Percentiles rank a stretch among this genome's conserved stretches.
These are phyloP conservation scores for Yarrowia phangngaensis DNA, from an alignment of 805 yeast species.

Conservation along the genomic window DNA sequence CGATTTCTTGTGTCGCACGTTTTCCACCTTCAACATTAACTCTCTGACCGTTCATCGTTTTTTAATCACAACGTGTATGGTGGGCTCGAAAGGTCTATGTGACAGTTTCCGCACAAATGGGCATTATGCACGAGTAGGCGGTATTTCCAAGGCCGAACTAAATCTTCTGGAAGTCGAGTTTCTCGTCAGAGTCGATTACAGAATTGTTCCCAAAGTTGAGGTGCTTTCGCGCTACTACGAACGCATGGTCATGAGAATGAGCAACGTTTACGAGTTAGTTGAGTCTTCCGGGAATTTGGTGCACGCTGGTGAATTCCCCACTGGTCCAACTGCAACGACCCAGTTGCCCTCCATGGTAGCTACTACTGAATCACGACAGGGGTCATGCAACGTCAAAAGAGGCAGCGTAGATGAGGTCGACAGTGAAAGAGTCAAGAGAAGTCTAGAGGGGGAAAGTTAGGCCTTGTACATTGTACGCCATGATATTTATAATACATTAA, in stretches of 20 bases:
- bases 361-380: constrained; percentile 2
- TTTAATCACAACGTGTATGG: constrained; percentile 81
- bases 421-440: constrained; percentile 10
- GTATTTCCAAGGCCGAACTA: constrained; percentile 75
- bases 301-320: constrained; percentile 2
- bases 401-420: constrained; percentile 18
- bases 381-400: constrained; percentile 14
- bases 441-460: constrained; percentile 21
- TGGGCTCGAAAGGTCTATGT: constrained; percentile 86
- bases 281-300: constrained; percentile 2
- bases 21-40: constrained; percentile 75
- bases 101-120: constrained; percentile 91
- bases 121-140: constrained; percentile 95
- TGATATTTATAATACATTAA: too few relatives aligned
- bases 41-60: constrained; percentile 93
- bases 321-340: constrained; percentile 8
- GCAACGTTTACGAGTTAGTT: constrained; percentile 31
- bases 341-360: constrained; percentile 13
- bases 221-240: constrained; percentile 39
- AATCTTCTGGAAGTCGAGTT: constrained; percentile 88
- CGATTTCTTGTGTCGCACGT: constrained; percentile 74
- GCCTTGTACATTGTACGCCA: too few relatives aligned
- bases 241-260: constrained; percentile 37
- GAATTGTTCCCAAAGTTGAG: constrained; percentile 54
- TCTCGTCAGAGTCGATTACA: constrained; percentile 71